Evolutionary conservation across 116 monocot genomes (phyloP).

Genomic region (Posidonia oceanica): DNA sequence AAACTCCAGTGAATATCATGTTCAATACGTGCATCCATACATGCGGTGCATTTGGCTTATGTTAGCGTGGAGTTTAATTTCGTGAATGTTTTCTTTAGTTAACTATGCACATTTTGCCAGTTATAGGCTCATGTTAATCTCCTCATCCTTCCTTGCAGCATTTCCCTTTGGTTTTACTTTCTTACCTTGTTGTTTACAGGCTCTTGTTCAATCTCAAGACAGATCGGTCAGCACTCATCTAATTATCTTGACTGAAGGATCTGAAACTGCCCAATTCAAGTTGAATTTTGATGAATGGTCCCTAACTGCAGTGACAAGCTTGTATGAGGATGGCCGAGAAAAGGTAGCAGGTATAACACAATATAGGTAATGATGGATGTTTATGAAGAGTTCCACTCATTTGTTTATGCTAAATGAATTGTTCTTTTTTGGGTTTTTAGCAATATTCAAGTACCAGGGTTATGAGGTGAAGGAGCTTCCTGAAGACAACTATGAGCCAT

Average conservation of each 20-base stretch:
- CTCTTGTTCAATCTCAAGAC: slow-evolving; percentile 29
- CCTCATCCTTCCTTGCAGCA: neutral
- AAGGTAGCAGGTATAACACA: slow-evolving; percentile 43
- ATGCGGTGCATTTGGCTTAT: too few relatives aligned
- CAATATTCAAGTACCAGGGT: slow-evolving; percentile 51
- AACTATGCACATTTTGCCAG: neutral
- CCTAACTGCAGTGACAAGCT: slow-evolving; percentile 18
- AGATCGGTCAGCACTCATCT: slow-evolving; percentile 18
- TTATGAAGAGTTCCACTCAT: neutral
- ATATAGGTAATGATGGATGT: neutral
- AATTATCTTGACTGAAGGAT: slow-evolving; percentile 38
- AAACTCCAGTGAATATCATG: too few relatives aligned
- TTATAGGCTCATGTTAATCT: neutral
- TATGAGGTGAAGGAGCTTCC: slow-evolving; percentile 43
- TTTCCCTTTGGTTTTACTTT: neutral
- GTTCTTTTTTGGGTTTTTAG: slow-evolving; percentile 13
- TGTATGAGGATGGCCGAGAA: slow-evolving; percentile 46
- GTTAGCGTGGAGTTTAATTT: neutral
- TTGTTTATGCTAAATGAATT: neutral
- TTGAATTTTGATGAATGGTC: slow-evolving; percentile 40
- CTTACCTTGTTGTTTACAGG: slow-evolving; percentile 10
- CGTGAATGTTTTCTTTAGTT: neutral
- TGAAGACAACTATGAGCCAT: slow-evolving; percentile 23
- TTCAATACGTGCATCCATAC: too few relatives aligned
- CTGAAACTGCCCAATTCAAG: slow-evolving; percentile 47